These are phyloP conservation scores for Phaseolus coccineus DNA, from an alignment of 331 rosid genomes.

Conservation along the genomic window DNA sequence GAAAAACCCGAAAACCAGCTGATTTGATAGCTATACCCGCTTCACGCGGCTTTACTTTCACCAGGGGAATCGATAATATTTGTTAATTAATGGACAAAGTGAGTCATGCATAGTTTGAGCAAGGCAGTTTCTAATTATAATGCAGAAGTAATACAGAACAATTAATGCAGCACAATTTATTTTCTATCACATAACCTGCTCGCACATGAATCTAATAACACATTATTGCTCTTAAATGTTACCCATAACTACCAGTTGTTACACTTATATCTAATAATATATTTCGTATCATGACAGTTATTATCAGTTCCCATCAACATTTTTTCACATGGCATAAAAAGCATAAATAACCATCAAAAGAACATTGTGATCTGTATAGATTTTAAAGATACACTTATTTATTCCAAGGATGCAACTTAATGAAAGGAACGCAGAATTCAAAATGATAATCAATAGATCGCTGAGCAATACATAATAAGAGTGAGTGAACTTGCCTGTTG, in stretches of 20 bases:
- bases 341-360: not conserved
- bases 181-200: not conserved
- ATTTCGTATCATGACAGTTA: not conserved
- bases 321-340: conserved; percentile 1
- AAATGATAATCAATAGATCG: conserved; percentile 11
- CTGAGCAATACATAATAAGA: conserved; percentile 9
- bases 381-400: not conserved
- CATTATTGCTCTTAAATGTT: not conserved
- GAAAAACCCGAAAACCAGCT: not conserved
- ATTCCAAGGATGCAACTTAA: not conserved
- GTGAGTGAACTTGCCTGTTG: conserved; percentile 80
- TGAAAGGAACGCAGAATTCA: not conserved
- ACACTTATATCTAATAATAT: not conserved
- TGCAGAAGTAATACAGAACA: not conserved
- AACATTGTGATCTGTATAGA: not conserved
- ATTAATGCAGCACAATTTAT: not conserved
- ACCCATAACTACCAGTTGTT: not conserved
- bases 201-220: not conserved
- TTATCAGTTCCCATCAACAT: not conserved
- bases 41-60: not conserved
- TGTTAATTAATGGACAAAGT: not conserved
- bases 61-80: not conserved
- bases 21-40: not conserved
- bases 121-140: not conserved
- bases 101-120: not conserved